Base-by-base conservation (phyloP, 306 rosid genomes). In the Malus fusca region DNA sequence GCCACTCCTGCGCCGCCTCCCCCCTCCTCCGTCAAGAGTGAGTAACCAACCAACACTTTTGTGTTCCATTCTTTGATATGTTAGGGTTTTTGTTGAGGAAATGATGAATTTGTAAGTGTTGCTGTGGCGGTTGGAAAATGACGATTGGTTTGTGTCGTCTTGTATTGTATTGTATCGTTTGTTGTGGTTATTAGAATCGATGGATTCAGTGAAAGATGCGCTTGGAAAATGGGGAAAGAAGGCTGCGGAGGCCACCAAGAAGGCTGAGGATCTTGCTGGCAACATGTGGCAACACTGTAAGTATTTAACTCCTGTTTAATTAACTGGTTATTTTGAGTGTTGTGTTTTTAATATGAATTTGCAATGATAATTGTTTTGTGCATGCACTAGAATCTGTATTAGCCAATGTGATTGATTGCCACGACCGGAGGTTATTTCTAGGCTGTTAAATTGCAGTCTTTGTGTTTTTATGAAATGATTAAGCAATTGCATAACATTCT, bases 241-340 rank as follows among this genome's bases (percentile, higher is more conserved):
- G 84, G 99, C 99, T 3, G 97, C 89, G 17, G 98, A 92, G 19
- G 96, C 97, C 52, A 87, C 98, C 71, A 96, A 96, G 86, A 96
- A 88, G 87, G 93, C 98, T 1, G 93, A 96, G 79, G 99, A 90
- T 88, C 92, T 92, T 31, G 98, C 98, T 58, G 98, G 96, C 21
- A 90, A 92, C 74, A 88, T 92, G 96, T 96, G 99, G 99, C 98
- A 92, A 76, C 99, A 92, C 85, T 81, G 98, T 96, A 78, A 87
- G 86, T 78, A 31, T 82, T 74, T 15, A 4, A 44, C 42, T 61
- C 28, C 69, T 9, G 1, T 52, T 35, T 22, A 26, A 71, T 18
- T 0, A 3, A 28, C 30, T 33, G 17, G 21, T 55, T 7, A 3
- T 43, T 61, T 6, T 2, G 15, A 42, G 40, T 40, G 56, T 23